Base-by-base conservation (phyloP, 805 yeast species). In the Cyberlindnera mrakii region DNA sequence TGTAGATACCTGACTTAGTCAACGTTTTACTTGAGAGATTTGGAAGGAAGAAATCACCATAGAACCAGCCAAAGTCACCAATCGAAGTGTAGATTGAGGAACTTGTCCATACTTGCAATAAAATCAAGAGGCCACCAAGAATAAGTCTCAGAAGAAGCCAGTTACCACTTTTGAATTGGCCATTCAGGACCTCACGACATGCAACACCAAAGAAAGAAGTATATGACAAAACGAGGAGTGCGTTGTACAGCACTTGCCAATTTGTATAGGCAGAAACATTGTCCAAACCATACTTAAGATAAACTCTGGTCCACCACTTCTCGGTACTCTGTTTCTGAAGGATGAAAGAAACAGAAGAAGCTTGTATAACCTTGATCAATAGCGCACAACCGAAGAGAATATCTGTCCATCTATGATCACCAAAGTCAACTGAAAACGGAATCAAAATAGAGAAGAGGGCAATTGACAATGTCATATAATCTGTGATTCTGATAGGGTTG, bases 31-130 rank as follows among this genome's bases (percentile, higher is more conserved):
- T 68, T 17, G 71, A 64, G 16, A 74, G 66, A 41, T 71, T 74
- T 31, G 84, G 78, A 45, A 83, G 65, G 62, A 85, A 85, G 63
- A 85, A 85, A 60, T 85, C 95, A 44, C 95, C 95, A 60, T 82
- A 85, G 55, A 85, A 85, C 93, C 93, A 85, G n/a, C 95, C 93
- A 62, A 81, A 84, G 47, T 82, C 83, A 2, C 91, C 91, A 50
- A 85, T 78, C 39, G 85, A 78, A 35, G 77, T 76, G 49, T 79
- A 72, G 31, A 85, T 83, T 27, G 87, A 83, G 19, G 70, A 53
- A 51, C 83, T 78, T 30, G 87, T 82, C 83, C 87, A 79, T 15
- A 73, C 58, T 53, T 85, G 95, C 25, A 85, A 67, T 7, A 71
- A 51, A 14, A 81, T 66, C 30, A 84, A 66, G 45, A 77, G 59